A percentile compares a stretch with the other conserved stretches of the same genome.
These are phyloP conservation scores for Limonium bicolor DNA, from an alignment of 148 eudicot genomes.

Conservation along the genomic window DNA sequence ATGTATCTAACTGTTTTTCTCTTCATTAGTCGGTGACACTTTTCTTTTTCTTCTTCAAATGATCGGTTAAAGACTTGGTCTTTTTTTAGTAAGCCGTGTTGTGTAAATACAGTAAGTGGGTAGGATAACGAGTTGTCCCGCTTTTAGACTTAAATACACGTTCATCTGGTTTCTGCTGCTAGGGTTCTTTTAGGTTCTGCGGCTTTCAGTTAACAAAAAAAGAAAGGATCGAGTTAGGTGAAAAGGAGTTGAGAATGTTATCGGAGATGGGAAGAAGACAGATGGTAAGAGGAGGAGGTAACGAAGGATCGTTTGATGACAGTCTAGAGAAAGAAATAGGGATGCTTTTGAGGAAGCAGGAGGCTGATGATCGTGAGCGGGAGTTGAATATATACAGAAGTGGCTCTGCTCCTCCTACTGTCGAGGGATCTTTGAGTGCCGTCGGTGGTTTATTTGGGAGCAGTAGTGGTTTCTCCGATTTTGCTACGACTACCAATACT, in stretches of 20 bases:
- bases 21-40: neutral
- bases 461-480: conserved; percentile 37
- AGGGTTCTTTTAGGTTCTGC: conserved; percentile 2
- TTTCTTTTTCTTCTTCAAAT: too few species aligned
- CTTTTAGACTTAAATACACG: too few species aligned
- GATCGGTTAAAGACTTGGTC: neutral
- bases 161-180: too few species aligned
- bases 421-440: conserved; percentile 86
- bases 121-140: too few species aligned
- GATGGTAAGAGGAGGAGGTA: conserved; percentile 32
- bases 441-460: conserved; percentile 59
- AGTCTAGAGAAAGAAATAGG: conserved; percentile 81
- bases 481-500: conserved; percentile 21
- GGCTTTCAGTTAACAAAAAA: too few species aligned
- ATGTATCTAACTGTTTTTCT: neutral
- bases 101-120: conserved; percentile 1
- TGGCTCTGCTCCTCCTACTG: conserved; percentile 98
- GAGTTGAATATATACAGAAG: conserved; percentile 79
- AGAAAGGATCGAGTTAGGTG: neutral
- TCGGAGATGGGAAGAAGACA: conserved; percentile 64
- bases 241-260: conserved; percentile 19
- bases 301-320: conserved; percentile 68
- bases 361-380: conserved; percentile 51
- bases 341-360: conserved; percentile 45
- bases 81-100: conserved; percentile 1